Evolutionary conservation across 2,329 filamentous ascomycete genomes (phyloP).

Genomic region (Samsoniella hepiali): DNA sequence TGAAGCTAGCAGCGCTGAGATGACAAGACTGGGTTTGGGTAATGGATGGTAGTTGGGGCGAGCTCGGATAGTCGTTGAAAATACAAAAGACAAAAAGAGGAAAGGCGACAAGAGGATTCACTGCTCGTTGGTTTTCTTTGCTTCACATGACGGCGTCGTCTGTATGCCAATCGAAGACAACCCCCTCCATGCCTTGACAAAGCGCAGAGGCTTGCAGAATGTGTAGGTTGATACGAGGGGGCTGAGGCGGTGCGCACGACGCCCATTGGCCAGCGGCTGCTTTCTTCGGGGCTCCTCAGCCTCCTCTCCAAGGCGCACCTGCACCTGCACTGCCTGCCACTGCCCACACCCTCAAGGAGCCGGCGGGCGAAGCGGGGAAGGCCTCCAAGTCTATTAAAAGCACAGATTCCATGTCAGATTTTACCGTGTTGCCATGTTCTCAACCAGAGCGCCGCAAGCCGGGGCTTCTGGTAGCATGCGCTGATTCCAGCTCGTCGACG

Average conservation of each 20-base stretch:
- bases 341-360: too few species aligned
- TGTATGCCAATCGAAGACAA: too few species aligned
- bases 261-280: background rate
- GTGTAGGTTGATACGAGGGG: background rate
- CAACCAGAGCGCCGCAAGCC: background rate
- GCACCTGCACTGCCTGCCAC: too few species aligned
- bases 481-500: background rate
- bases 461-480: background rate
- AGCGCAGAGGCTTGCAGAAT: background rate
- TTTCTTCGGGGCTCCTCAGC: background rate
- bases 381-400: too few species aligned
- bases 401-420: too few species aligned
- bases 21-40: background rate
- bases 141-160: too few species aligned
- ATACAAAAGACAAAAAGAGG: background rate
- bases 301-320: too few species aligned
- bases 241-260: background rate
- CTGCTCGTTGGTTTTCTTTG: too few species aligned
- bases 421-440: background rate
- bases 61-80: too few species aligned
- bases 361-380: too few species aligned
- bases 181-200: too few species aligned
- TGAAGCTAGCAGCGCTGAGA: background rate
- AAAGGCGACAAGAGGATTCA: background rate
- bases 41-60: background rate